Percentiles rank a stretch among this genome's conserved stretches.
These are phyloP conservation scores for Parmelia sp. DNA, from an alignment of 495 filamentous ascomycete species.

Conservation along the genomic window DNA sequence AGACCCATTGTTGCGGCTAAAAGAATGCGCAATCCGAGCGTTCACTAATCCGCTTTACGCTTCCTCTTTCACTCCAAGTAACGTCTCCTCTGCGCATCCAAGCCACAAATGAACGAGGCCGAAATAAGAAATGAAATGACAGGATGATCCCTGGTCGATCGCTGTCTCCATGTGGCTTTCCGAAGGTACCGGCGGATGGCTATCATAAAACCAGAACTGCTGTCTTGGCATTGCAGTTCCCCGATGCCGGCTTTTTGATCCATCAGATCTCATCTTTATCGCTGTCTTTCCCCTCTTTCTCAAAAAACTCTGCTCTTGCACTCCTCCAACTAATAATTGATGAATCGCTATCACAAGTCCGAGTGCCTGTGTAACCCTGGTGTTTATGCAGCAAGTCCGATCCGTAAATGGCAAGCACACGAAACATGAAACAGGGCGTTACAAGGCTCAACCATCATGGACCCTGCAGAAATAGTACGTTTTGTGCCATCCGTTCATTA, in stretches of 20 bases:
- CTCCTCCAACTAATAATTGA: neutral
- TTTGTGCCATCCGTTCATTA: neutral
- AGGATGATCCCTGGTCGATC: conserved; percentile 13
- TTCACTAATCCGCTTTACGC: conserved; percentile 2
- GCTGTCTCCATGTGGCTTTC: conserved; percentile 18
- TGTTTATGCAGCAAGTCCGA: conserved; percentile 1
- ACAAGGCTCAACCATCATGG: conserved; percentile 9
- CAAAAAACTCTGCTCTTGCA: neutral
- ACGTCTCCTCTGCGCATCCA: conserved; percentile 7
- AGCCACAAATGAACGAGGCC: conserved; percentile 8
- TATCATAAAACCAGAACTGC: conserved; percentile 4
- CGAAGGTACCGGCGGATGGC: conserved; percentile 12
- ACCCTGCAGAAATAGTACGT: conserved; percentile 4
- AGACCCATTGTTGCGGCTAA: conserved; percentile 17
- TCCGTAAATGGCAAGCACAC: conserved; percentile 4
- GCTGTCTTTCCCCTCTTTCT: neutral
- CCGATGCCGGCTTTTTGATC: conserved; percentile 4
- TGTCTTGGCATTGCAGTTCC: conserved; percentile 12
- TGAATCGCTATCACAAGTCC: neutral
- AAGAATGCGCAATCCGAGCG: conserved; percentile 4
- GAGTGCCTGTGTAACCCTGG: neutral
- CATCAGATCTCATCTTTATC: neutral
- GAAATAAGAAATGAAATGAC: conserved; percentile 6
- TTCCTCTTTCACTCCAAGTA: neutral
- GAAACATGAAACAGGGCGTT: conserved; percentile 18